These are phyloP conservation scores for Ustilago trichophora DNA, from an alignment of 1,284 basidiomycete species.

Conservation along the genomic window DNA sequence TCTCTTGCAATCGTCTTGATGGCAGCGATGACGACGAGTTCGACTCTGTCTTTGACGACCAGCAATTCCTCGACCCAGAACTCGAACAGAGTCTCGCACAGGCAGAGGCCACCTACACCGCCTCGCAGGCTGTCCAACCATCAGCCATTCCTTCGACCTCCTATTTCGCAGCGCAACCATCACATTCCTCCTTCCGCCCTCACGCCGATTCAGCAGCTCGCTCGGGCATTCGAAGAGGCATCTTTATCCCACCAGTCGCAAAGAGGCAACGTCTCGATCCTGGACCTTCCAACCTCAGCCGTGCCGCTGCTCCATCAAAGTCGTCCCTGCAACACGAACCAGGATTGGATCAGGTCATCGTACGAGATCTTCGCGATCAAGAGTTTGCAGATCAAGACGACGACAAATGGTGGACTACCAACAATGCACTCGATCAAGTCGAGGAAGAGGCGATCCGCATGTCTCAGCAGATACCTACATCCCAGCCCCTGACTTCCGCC, in stretches of 20 bases:
- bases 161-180: too few species aligned
- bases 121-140: constrained; percentile 27
- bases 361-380: constrained; percentile 30
- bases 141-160: too few species aligned
- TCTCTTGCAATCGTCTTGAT: not conserved
- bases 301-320: not conserved
- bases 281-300: constrained; percentile 16
- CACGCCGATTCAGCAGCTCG: constrained; percentile 3
- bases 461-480: constrained; percentile 37
- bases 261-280: constrained; percentile 39
- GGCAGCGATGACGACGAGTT: constrained; percentile 27
- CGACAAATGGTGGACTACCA: constrained; percentile 41
- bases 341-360: constrained; percentile 37
- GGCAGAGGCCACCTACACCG: constrained; percentile 37
- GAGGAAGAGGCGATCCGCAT: constrained; percentile 47
- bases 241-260: constrained; percentile 24
- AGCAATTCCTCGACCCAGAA: constrained; percentile 32
- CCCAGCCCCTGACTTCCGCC: constrained; percentile 6
- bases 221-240: constrained; percentile 15
- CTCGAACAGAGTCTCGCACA: constrained; percentile 45
- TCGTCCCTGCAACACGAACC: constrained; percentile 1
- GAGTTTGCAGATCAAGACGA: constrained; percentile 39
- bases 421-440: constrained; percentile 38
- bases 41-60: constrained; percentile 41
- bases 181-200: constrained; percentile 16